Evolutionary conservation across 306 rosid genomes (phyloP), one percentile per base, ranked within the genome.

Genomic region (Vigna radiata): DNA sequence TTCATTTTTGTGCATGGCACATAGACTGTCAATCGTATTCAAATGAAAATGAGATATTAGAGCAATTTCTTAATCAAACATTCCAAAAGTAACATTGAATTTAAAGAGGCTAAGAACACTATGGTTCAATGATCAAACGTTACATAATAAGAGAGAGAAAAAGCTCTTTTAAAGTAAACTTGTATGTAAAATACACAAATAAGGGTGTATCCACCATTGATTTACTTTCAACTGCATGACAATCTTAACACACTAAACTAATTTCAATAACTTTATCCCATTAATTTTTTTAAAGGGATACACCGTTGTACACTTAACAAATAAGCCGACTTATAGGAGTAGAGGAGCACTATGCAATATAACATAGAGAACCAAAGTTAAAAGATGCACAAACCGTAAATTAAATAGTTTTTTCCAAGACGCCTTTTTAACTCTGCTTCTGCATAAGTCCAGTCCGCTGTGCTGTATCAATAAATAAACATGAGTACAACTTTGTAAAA

Each of bases 371-470:
- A 56, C 36, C 71, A 77, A 59, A 39, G 39, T 65, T 41, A 47
- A 66, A 56, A 49, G 25, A 75, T 56, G 55, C 67, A 82, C 81
- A 47, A 76, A 92, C 97, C 97, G 80, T 88, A 89, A n/a, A 92
- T 87, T 79, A 95, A 77, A 70, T 87, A 92, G 80, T 90, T 89
- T 85, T 83, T 89, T 65, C 97, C 98, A 5, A 92, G 91, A 54
- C 88, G 96, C 85, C 75, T 87, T 81, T 87, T 86, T 78, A 92
- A 79, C 84, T 95, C 97, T 17, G 90, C 90, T 87, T 95, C 97
- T 33, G 85, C 90, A 67, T 95, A 95, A 4, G 87, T 88, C 98
- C 98, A 95, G 73, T 95, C 98, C 74, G 87, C 88, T 58, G 96
- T 88, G 91, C 98, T 95, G 89, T 85, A 82, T 43, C 62, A 86